These are phyloP conservation scores for Yarrowia bubula DNA, from an alignment of 805 yeast genomes.

Conservation along the genomic window DNA sequence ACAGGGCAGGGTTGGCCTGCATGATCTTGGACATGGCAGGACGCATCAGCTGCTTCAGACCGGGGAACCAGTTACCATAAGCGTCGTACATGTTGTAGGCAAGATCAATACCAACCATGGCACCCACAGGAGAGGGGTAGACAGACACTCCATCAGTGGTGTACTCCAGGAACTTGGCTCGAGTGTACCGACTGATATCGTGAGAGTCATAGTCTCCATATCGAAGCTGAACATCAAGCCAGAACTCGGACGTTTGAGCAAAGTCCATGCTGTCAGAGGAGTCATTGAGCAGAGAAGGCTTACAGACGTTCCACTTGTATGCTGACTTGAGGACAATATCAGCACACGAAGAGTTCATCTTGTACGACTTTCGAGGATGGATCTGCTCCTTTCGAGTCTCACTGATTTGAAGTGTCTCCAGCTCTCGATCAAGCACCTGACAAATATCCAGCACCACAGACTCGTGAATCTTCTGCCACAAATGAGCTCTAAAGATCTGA, in stretches of 20 bases:
- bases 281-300: slow-evolving; percentile 77
- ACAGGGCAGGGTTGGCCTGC: slow-evolving; percentile 92
- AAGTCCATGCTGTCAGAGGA: slow-evolving; percentile 61
- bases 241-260: slow-evolving; percentile 62
- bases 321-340: slow-evolving; percentile 77
- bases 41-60: slow-evolving; percentile 83
- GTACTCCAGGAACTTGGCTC: slow-evolving; percentile 90
- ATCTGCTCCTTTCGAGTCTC: slow-evolving; percentile 86
- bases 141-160: slow-evolving; percentile 80
- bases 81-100: slow-evolving; percentile 96
- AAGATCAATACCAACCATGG: slow-evolving; percentile 84
- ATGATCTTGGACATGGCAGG: slow-evolving; percentile 90
- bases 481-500: slow-evolving; percentile 95
- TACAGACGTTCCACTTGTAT: slow-evolving; percentile 71
- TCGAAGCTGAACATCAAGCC: slow-evolving; percentile 93
- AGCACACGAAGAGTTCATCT: slow-evolving; percentile 94
- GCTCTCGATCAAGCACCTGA: slow-evolving; percentile 84
- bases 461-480: slow-evolving; percentile 99
- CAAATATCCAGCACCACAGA: slow-evolving; percentile 89
- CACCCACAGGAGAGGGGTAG: slow-evolving; percentile 92
- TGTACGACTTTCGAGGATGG: slow-evolving; percentile 95
- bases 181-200: slow-evolving; percentile 87
- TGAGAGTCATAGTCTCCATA: slow-evolving; percentile 98
- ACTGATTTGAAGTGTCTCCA: slow-evolving; percentile 79
- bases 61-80: slow-evolving; percentile 97